These are phyloP conservation scores for Coniosporium apollinis DNA, from an alignment of 495 filamentous ascomycete species.

Conservation along the genomic window DNA sequence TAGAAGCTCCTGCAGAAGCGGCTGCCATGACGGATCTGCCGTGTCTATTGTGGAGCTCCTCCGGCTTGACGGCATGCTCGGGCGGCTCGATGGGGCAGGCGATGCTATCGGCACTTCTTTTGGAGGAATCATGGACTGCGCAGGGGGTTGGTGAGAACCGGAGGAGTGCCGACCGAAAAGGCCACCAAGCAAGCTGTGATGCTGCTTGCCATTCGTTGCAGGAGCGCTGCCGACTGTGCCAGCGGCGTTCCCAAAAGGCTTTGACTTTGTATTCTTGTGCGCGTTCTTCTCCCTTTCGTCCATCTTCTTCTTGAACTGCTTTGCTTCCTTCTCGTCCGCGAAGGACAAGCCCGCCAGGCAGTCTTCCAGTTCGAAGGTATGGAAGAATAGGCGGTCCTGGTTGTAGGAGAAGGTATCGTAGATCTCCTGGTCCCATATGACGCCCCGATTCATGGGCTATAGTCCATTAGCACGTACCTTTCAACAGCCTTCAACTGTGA, in stretches of 20 bases:
- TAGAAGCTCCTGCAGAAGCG: slow-evolving; percentile 65
- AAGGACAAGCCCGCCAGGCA: slow-evolving; percentile 84
- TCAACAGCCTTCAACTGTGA: too few species aligned
- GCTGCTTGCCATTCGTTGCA: slow-evolving; percentile 32
- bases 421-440: slow-evolving; percentile 97
- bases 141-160: slow-evolving; percentile 32
- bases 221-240: slow-evolving; percentile 23
- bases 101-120: slow-evolving; percentile 13
- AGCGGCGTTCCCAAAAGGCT: slow-evolving; percentile 40
- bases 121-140: slow-evolving; percentile 33
- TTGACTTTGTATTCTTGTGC: slow-evolving; percentile 63
- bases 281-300: slow-evolving; percentile 86
- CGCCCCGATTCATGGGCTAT: slow-evolving; percentile 64
- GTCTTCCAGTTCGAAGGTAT: slow-evolving; percentile 87
- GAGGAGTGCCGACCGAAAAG: slow-evolving; percentile 50
- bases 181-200: slow-evolving; percentile 30
- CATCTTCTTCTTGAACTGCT: slow-evolving; percentile 86
- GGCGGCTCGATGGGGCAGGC: slow-evolving; percentile 12
- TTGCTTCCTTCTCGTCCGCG: slow-evolving; percentile 89
- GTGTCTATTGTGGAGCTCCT: slow-evolving; percentile 52
- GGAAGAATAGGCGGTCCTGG: slow-evolving; percentile 91
- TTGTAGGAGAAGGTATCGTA: slow-evolving; percentile 90
- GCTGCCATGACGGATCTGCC: slow-evolving; percentile 68
- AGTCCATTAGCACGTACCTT: too few species aligned
- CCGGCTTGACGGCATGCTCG: slow-evolving; percentile 12